Base-by-base conservation (phyloP, 2,329 filamentous ascomycete species). In the Cryphonectria parasitica region DNA sequence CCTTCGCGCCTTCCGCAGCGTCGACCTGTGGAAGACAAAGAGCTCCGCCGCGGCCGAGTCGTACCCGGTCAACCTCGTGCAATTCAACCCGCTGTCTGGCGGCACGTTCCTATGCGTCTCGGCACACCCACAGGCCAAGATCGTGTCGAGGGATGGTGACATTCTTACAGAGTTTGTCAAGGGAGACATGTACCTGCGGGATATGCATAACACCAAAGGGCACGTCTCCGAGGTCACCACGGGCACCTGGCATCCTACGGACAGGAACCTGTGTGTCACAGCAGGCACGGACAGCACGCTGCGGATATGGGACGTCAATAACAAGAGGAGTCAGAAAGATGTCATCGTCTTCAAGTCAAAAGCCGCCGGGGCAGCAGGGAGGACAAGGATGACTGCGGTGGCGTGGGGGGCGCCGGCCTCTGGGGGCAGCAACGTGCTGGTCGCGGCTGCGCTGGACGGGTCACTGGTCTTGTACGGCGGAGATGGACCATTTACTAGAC, bases 201-300 rank as follows among this genome's bases (percentile, higher is more conserved):
- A 99, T 79, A 97, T 98, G 92, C 89, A 98, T 81, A 95, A 98
- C 79, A 99, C 96, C 5, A 98, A 98, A 79, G 96, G 96, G 1
- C 96, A 99, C 81, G 90, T 98, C 67, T 95, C 95, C 4, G 96
- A 98, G 80, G 89, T 98, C 56, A 94, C 94, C 3, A 92, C 91
- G 31, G 95, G 93, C 31, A 92, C 91, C 54, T 99, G 96, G 96
- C 93, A 95, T 80, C 96, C 96, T 0, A 90, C 90, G 2, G 91
- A 98, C 78, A 90, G 87, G 77, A 94, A 97, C 75, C 76, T 95
- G 0, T 97, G 94, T 78, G 91, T 95, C 36, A 99, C 96, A 1
- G 95, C 94, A 54, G 95, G 95, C 10, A 97, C 95, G 11, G 96
- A 99, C 79, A 98, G 95, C 78, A 99, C 96, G 1, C 82, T 99